These are phyloP conservation scores for Pseudoturritis turrita DNA, from an alignment of 345 rosid genomes.

Conservation along the genomic window DNA sequence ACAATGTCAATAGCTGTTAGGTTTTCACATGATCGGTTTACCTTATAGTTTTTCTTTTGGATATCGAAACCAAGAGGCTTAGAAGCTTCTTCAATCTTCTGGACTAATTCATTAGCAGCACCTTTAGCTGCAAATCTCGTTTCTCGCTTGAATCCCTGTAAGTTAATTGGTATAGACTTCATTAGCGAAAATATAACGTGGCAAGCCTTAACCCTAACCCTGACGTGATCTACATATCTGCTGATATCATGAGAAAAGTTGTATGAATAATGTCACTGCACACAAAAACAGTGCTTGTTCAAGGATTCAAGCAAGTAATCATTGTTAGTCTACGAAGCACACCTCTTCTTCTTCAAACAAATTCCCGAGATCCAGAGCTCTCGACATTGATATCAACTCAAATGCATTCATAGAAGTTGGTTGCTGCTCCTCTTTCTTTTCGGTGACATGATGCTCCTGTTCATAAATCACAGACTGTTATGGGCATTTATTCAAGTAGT, in stretches of 20 bases:
- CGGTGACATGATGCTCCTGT: slow-evolving; percentile 88
- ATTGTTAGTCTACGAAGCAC: slow-evolving; percentile 13
- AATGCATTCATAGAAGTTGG: slow-evolving; percentile 97
- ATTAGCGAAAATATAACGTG: neutral
- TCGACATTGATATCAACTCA: slow-evolving; percentile 89
- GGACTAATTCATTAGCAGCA: slow-evolving; percentile 84
- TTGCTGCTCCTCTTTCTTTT: slow-evolving; percentile 82
- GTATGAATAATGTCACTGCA: neutral
- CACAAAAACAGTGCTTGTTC: neutral
- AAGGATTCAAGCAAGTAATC: neutral
- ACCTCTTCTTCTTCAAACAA: slow-evolving; percentile 88
- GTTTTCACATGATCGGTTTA: slow-evolving; percentile 18
- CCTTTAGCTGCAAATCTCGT: slow-evolving; percentile 88
- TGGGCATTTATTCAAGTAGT: neutral
- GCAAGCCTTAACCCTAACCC: neutral
- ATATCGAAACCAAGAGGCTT: slow-evolving; percentile 96
- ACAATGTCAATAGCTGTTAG: neutral
- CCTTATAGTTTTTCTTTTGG: slow-evolving; percentile 95
- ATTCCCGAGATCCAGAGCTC: slow-evolving; percentile 87
- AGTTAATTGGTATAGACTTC: neutral
- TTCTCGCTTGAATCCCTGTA: slow-evolving; percentile 84
- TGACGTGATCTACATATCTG: neutral
- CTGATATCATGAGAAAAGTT: neutral
- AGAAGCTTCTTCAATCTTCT: slow-evolving; percentile 88
- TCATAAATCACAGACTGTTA: neutral